These are phyloP conservation scores for Oryza brachyantha DNA, from an alignment of 176 grass and related monocot species.

Conservation along the genomic window DNA sequence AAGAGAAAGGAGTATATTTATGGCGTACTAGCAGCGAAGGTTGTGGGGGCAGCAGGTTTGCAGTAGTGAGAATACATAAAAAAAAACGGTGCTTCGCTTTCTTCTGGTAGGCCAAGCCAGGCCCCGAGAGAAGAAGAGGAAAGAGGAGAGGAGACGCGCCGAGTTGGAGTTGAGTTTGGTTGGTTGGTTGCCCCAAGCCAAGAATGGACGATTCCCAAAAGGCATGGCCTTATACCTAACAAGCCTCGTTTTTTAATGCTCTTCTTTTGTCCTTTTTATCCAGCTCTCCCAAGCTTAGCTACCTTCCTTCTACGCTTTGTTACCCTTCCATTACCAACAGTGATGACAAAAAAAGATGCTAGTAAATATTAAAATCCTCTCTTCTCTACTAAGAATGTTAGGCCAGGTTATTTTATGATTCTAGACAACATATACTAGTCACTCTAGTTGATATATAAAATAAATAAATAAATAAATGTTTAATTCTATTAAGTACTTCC, in stretches of 20 bases:
- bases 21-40: too few species aligned
- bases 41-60: too few species aligned
- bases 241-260: slow-evolving; percentile 26
- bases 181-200: neutral
- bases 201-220: neutral
- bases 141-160: neutral
- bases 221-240: slow-evolving; percentile 30
- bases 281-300: neutral
- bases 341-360: neutral
- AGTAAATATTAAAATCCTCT: neutral
- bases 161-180: neutral
- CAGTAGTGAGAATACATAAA: slow-evolving; percentile 7
- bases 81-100: slow-evolving; percentile 19
- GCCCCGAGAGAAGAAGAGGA: neutral
- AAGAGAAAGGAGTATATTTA: too few species aligned
- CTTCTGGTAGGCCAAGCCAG: neutral
- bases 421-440: too few species aligned
- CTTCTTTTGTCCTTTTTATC: neutral
- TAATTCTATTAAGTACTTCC: too few species aligned
- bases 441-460: too few species aligned
- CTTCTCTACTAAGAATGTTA: neutral
- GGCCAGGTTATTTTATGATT: neutral
- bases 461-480: too few species aligned
- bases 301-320: slow-evolving; percentile 19
- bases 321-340: slow-evolving; percentile 30